Base-by-base conservation (phyloP, 192 early-diverging fungal genomes). In the Linnemannia elongata region DNA sequence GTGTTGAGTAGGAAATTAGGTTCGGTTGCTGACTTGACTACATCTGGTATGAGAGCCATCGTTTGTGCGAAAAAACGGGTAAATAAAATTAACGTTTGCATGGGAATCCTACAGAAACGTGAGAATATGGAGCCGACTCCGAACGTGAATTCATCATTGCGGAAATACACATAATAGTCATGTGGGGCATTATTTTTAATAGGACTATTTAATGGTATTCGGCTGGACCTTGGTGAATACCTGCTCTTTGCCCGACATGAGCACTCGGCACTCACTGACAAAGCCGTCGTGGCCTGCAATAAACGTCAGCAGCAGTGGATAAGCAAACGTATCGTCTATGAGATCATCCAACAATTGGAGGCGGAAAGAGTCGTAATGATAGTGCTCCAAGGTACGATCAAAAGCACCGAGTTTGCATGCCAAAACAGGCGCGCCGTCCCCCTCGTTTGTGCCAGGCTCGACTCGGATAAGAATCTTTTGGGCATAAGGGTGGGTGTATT, bases 401-500 rank as follows among this genome's bases (percentile, higher is more conserved):
- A 69, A 78, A n/a, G 66, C 42, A 20, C 24, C 15, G 3, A 78
- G 41, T 35, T 78, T 78, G 76, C 22, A 70, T 52, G 66, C 76
- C 68, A 78, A 52, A 68, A 66, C 55, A 76, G 54, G 55, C 54
- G 17, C 55, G 49, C 74, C 12, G 74, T 76, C 38, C 41, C 63
- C 36, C 36, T 76, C 57, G 13, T 18, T 57, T 75, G 75, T 76
- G 38, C 18, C 55, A 76, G 74, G 54, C 57, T 63, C 49, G 74
- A 75, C 35, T 75, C 74, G 75, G 57, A 76, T 76, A 44, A 66
- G 18, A 60, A 76, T 42, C 39, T 39, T 39, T 63, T 39, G 55
- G 45, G 66, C 76, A 69, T 78, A 78, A 69, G 76, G 45, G 76
- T 78, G 76, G 76, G 76, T 70, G 76, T 78, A 78, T 38, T 78